These are phyloP conservation scores for Emiliania huxleyi DNA, from an alignment of 78 protist genomes.

Conservation along the genomic window DNA sequence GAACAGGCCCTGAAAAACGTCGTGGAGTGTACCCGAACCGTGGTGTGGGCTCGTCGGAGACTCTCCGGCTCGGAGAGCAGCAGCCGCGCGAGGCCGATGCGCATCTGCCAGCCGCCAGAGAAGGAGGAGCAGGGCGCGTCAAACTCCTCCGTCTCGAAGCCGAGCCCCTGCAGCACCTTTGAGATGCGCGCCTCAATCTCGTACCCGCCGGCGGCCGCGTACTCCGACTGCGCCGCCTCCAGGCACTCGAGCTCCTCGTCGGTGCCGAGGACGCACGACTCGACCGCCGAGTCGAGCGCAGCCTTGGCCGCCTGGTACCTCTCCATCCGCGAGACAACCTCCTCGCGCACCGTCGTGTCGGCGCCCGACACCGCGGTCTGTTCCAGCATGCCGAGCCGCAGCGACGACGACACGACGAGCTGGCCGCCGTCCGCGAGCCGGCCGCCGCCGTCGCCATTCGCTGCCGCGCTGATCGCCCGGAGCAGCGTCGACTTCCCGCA, in stretches of 20 bases:
- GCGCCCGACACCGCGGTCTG: conserved; percentile 12
- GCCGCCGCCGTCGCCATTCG: neutral
- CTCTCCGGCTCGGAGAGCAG: neutral
- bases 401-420: neutral
- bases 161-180: conserved; percentile 29
- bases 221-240: neutral
- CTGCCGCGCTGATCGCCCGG: neutral
- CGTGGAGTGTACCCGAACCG: too few relatives aligned
- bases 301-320: neutral
- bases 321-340: neutral
- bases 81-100: neutral
- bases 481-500: neutral
- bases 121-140: neutral
- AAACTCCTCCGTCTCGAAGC: conserved; percentile 14
- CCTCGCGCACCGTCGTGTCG: neutral
- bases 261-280: neutral
- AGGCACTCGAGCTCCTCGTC: neutral
- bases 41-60: too few relatives aligned
- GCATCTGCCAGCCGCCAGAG: conserved; percentile 5
- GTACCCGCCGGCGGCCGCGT: neutral
- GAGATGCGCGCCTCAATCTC: neutral
- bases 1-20: too few relatives aligned
- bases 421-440: neutral
- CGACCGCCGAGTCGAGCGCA: neutral
- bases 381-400: neutral